A percentile compares a stretch with the other conserved stretches of the same genome.
Conservation (phyloP, 805 yeast species). For the Wickerhamiella occidentalis region DNA sequence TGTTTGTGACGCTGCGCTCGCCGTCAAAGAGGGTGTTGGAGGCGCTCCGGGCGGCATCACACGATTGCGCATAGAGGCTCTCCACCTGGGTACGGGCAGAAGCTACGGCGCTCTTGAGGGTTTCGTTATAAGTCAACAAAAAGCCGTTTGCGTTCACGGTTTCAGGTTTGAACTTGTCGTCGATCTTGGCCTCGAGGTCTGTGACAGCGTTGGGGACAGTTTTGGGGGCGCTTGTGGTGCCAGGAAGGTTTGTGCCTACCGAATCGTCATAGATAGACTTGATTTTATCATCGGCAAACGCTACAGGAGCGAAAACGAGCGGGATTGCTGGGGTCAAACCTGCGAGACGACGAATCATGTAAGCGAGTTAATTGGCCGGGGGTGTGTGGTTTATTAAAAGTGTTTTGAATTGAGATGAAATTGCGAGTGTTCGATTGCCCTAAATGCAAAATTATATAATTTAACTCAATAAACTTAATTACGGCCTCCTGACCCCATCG, state of each 20-base stretch:
- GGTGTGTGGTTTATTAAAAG: no score
- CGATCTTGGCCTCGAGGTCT: conserved; percentile 14
- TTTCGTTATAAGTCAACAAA: conserved; percentile 40
- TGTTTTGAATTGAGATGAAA: no score
- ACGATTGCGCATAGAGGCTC: conserved; percentile 14
- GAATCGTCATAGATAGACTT: conserved; percentile 25
- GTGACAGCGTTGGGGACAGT: conserved; percentile 15
- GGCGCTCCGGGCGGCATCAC: conserved; percentile 29
- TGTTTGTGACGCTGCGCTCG: conserved; percentile 52
- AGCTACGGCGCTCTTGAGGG: conserved; percentile 39
- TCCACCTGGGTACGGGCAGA: conserved; percentile 35
- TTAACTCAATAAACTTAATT: no score
- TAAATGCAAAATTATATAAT: no score
- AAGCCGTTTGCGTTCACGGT: conserved; percentile 40
- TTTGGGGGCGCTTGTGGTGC: conserved; percentile 19
- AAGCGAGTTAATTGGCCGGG: neutral
- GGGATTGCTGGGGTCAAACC: neutral
- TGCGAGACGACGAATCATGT: conserved; percentile 6
- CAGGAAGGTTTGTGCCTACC: conserved; percentile 21
- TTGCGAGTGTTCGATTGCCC: no score
- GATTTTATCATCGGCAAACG: conserved; percentile 12
- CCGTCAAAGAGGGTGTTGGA: conserved; percentile 29
- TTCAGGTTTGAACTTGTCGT: conserved; percentile 15
- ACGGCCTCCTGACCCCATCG: no score
- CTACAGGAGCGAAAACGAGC: conserved; percentile 6